Evolutionary conservation across 805 yeast genomes (phyloP).

Genomic region (Candida ascalaphidarum): DNA sequence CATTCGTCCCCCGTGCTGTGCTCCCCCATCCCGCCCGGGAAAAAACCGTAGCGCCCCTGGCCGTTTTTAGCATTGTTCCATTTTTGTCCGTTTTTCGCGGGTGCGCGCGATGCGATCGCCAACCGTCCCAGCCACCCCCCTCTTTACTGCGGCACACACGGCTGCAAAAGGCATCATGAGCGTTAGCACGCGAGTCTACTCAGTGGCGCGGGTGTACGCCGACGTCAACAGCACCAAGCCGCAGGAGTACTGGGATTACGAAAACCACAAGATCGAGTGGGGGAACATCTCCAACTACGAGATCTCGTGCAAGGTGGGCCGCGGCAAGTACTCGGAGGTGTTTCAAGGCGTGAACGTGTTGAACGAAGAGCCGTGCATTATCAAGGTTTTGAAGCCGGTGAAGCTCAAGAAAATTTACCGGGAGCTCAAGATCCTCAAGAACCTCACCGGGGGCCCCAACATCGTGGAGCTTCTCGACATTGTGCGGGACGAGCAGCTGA

Average conservation of each 20-base stretch:
- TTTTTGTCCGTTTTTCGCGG: no score
- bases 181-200: constrained; percentile 17
- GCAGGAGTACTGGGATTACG: constrained; percentile 81
- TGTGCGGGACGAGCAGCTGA: constrained; percentile 70
- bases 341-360: constrained; percentile 73
- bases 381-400: constrained; percentile 88
- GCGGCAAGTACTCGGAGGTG: constrained; percentile 95
- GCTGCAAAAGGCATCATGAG: constrained; percentile 20
- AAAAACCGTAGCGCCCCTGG: no score
- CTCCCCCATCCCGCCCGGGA: background rate
- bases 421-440: constrained; percentile 81
- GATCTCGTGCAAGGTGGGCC: constrained; percentile 74
- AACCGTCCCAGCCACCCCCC: no score
- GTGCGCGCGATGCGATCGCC: no score
- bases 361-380: constrained; percentile 58
- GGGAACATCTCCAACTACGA: constrained; percentile 50
- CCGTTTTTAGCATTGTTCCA: no score
- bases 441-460: constrained; percentile 79
- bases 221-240: constrained; percentile 65
- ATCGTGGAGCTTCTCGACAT: constrained; percentile 70
- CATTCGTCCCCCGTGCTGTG: no score
- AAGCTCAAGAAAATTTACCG: constrained; percentile 86
- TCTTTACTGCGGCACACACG: no score
- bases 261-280: constrained; percentile 41
- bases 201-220: constrained; percentile 54